A percentile compares a stretch with the other conserved stretches of the same genome.
Evolutionary conservation across 2,329 filamentous ascomycete genomes (phyloP).

Genomic region (Penicillium palitans): DNA sequence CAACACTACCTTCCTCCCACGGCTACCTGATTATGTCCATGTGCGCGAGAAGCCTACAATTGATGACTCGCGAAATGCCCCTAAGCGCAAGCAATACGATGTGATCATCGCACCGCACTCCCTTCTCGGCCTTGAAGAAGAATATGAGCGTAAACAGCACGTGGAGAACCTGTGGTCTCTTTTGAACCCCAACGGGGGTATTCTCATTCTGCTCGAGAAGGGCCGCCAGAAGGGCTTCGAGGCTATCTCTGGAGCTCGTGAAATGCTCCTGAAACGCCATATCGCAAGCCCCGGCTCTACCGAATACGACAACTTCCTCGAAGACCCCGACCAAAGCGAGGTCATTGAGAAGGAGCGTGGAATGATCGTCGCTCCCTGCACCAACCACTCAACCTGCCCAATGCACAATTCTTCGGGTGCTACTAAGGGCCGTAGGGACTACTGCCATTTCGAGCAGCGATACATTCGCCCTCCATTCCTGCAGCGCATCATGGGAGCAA

Average conservation of each 20-base stretch:
- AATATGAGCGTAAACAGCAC: conserved; percentile 73
- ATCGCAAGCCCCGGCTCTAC: conserved; percentile 61
- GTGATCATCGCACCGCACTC: conserved; percentile 86
- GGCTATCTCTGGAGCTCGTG: conserved; percentile 79
- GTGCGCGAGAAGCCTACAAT: conserved; percentile 59
- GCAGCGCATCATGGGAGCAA: conserved; percentile 68
- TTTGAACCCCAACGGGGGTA: conserved; percentile 77
- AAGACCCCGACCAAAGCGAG: conserved; percentile 30
- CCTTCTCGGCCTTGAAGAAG: conserved; percentile 73
- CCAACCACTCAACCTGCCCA: conserved; percentile 82
- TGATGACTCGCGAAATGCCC: conserved; percentile 56
- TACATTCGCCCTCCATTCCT: conserved; percentile 82
- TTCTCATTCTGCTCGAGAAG: conserved; percentile 87
- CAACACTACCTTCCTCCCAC: conserved; percentile 87
- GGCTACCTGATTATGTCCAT: conserved; percentile 81
- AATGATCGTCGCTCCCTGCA: conserved; percentile 70
- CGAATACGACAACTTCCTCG: conserved; percentile 40
- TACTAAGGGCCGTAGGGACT: conserved; percentile 76
- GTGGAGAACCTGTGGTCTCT: conserved; percentile 89
- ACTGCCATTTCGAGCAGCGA: conserved; percentile 86
- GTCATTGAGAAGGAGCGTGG: conserved; percentile 54
- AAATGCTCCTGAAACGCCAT: conserved; percentile 73
- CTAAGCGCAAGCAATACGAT: conserved; percentile 76
- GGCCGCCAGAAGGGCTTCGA: conserved; percentile 90
- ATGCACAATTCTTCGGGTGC: conserved; percentile 78